Percentiles rank a stretch among this genome's conserved stretches.
Evolutionary conservation across 495 filamentous ascomycete genomes (phyloP).

Genomic region (Talaromyces stipitatus): DNA sequence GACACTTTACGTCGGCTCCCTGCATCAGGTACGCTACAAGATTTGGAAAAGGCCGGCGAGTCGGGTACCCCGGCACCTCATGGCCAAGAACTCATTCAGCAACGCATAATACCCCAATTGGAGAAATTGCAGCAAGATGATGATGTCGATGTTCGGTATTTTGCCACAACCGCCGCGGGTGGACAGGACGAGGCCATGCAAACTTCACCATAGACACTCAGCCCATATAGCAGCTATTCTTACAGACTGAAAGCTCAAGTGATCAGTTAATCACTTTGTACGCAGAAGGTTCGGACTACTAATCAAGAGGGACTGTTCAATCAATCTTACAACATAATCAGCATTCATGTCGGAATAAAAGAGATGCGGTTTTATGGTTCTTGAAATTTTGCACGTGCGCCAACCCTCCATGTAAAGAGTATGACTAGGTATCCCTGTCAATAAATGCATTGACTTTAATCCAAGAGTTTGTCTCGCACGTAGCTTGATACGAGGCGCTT

Average conservation of each 20-base stretch:
- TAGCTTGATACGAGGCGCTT: too few species aligned
- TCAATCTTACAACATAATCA: conserved; percentile 5
- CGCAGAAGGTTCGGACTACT: neutral
- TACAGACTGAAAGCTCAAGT: neutral
- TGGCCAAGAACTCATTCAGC: conserved; percentile 76
- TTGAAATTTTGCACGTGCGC: neutral
- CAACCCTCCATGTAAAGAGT: neutral
- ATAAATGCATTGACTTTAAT: neutral
- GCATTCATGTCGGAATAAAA: conserved; percentile 6
- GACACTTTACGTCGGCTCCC: conserved; percentile 84
- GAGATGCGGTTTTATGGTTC: neutral
- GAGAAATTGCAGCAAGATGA: conserved; percentile 94
- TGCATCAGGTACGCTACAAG: conserved; percentile 74
- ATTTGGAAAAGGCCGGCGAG: conserved; percentile 69
- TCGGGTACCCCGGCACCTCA: conserved; percentile 55
- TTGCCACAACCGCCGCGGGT: conserved; percentile 65
- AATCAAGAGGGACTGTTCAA: neutral
- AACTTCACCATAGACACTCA: conserved; percentile 34
- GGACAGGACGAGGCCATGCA: conserved; percentile 41
- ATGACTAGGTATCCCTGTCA: neutral
- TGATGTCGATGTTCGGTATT: conserved; percentile 96
- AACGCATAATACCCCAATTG: conserved; percentile 79
- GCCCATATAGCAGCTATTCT: neutral
- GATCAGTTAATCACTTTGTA: neutral
- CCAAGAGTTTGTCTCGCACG: too few species aligned